phyloP scores from a whole-genome alignment of 148 eudicot genomes.

The Rhododendron mucronatum region DNA sequence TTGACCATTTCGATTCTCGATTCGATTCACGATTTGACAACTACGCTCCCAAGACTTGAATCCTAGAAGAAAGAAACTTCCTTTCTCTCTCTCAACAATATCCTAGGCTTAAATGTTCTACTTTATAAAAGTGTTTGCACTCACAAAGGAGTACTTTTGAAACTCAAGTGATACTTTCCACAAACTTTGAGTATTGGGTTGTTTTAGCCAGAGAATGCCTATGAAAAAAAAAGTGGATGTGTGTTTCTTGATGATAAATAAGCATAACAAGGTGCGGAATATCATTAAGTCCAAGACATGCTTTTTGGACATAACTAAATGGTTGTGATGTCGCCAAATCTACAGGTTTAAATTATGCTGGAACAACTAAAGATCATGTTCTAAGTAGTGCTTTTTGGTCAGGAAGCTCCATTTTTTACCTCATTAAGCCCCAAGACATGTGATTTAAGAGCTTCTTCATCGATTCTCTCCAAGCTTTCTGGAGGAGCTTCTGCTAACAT shows the following conservation, averaged over 20 bases:
- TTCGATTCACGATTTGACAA: no score
- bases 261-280: neutral
- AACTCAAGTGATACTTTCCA: neutral
- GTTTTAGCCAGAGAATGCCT: neutral
- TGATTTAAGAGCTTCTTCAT: slow-evolving; percentile 77
- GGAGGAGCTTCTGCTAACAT: slow-evolving; percentile 75
- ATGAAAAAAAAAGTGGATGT: neutral
- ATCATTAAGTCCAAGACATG: neutral
- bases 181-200: neutral
- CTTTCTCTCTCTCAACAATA: neutral
- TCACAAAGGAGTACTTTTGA: neutral
- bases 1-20: no score
- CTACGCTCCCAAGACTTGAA: neutral
- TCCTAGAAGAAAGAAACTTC: neutral
- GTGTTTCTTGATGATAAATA: neutral
- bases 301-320: neutral
- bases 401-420: slow-evolving; percentile 29
- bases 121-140: neutral
- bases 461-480: slow-evolving; percentile 47
- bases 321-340: neutral
- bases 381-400: slow-evolving; percentile 2
- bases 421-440: slow-evolving; percentile 69
- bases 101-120: neutral
- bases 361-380: neutral
- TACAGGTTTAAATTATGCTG: neutral